A percentile compares a stretch with the other conserved stretches of the same genome.
Evolutionary conservation across 192 early-diverging fungal genomes (phyloP).

Genomic region (Gorgonomyces haynaldii): DNA sequence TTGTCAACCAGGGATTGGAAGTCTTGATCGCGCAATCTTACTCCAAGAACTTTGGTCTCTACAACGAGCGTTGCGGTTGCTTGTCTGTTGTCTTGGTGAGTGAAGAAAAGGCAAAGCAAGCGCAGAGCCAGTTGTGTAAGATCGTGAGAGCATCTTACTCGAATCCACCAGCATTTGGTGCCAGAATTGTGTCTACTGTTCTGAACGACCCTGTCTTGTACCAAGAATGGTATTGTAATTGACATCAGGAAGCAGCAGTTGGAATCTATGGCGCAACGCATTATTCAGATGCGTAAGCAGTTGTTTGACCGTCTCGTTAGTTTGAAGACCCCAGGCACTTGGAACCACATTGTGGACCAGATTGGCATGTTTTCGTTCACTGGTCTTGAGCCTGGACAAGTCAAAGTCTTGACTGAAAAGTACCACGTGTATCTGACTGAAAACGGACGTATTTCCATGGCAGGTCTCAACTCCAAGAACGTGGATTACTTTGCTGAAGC

Average conservation of each 20-base stretch:
- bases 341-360: slow-evolving; percentile 91
- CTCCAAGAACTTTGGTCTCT: slow-evolving; percentile 98
- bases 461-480: slow-evolving; percentile 81
- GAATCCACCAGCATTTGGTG: slow-evolving; percentile 82
- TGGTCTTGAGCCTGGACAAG: slow-evolving; percentile 65
- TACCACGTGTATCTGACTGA: slow-evolving; percentile 91
- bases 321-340: slow-evolving; percentile 79
- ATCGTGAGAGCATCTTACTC: slow-evolving; percentile 78
- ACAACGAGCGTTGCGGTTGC: slow-evolving; percentile 83
- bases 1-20: slow-evolving; percentile 85
- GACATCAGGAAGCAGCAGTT: slow-evolving; percentile 33
- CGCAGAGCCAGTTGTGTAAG: slow-evolving; percentile 74
- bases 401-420: slow-evolving; percentile 65
- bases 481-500: slow-evolving; percentile 79
- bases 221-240: slow-evolving; percentile 61
- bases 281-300: slow-evolving; percentile 73
- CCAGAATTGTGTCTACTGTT: slow-evolving; percentile 72
- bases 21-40: slow-evolving; percentile 84
- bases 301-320: slow-evolving; percentile 53
- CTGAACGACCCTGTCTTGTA: slow-evolving; percentile 72
- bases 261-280: slow-evolving; percentile 76
- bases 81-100: slow-evolving; percentile 61
- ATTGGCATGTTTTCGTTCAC: slow-evolving; percentile 99
- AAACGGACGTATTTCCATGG: slow-evolving; percentile 89
- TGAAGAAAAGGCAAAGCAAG: slow-evolving; percentile 36